These are phyloP conservation scores for Brettanomyces sp. DNA, from an alignment of 805 yeast genomes.

Conservation along the genomic window DNA sequence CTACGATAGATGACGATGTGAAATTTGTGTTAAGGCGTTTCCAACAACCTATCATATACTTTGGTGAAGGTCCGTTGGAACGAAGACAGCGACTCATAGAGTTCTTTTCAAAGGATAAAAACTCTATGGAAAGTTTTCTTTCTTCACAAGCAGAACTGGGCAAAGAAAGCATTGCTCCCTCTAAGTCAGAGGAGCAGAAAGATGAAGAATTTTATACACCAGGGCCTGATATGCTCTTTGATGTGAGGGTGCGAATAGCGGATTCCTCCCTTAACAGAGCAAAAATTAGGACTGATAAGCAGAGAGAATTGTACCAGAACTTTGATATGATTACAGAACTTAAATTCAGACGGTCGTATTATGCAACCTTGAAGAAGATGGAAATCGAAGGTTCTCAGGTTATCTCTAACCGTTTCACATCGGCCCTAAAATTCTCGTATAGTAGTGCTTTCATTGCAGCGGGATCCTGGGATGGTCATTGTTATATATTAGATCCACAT, in stretches of 20 bases:
- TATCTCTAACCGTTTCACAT: slow-evolving; percentile 60
- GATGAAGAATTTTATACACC: slow-evolving; percentile 85
- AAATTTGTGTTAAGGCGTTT: slow-evolving; percentile 34
- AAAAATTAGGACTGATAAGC: slow-evolving; percentile 28
- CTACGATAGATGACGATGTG: slow-evolving; percentile 63
- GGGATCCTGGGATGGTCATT: slow-evolving; percentile 80
- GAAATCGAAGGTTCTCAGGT: slow-evolving; percentile 61
- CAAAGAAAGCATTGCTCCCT: too few species aligned
- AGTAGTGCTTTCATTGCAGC: slow-evolving; percentile 36
- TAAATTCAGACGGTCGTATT: slow-evolving; percentile 8
- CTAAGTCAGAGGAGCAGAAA: slow-evolving; percentile 12
- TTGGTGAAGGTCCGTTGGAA: slow-evolving; percentile 52
- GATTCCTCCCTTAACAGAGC: slow-evolving; percentile 41
- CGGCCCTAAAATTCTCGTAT: slow-evolving; percentile 41
- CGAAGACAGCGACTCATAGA: slow-evolving; percentile 46
- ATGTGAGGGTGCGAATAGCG: slow-evolving; percentile 45
- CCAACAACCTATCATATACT: slow-evolving; percentile 46
- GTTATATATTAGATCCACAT: slow-evolving; percentile 38
- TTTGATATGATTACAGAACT: slow-evolving; percentile 20
- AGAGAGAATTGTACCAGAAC: slow-evolving; percentile 19
- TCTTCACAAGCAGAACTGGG: not conserved
- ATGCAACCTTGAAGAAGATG: slow-evolving; percentile 19
- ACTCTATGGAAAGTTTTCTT: slow-evolving; percentile 10
- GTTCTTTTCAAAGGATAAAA: slow-evolving; percentile 28
- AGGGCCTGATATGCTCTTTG: slow-evolving; percentile 45